These are phyloP conservation scores for Azolla pinnata DNA, from an alignment of 75 land plant genomes.

Conservation along the genomic window DNA sequence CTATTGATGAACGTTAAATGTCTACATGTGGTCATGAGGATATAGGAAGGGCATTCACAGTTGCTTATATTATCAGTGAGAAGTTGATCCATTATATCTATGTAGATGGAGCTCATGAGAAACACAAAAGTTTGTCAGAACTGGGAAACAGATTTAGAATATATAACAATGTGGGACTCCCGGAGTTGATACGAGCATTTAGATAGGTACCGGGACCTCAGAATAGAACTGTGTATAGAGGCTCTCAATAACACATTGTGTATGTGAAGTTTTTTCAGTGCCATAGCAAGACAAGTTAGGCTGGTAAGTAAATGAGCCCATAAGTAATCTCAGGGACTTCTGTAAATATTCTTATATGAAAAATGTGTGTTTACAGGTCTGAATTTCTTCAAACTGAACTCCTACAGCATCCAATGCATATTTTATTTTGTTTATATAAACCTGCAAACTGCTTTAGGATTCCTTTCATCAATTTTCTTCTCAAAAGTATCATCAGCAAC, in stretches of 20 bases:
- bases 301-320: no score
- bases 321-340: no score
- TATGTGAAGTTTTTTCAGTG: no score
- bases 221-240: no score
- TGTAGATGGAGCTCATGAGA: not conserved
- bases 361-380: constrained; percentile 13
- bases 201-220: no score
- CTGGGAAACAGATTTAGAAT: not conserved
- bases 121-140: not conserved
- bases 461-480: constrained; percentile 11
- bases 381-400: constrained; percentile 14
- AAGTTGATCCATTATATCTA: no score
- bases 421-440: constrained; percentile 16
- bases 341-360: no score
- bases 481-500: constrained; percentile 12
- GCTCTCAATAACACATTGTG: not conserved
- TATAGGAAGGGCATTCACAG: no score
- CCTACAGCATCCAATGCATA: constrained; percentile 10
- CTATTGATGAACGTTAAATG: no score
- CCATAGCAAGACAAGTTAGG: no score
- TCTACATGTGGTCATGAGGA: no score
- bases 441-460: constrained; percentile 15
- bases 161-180: not conserved
- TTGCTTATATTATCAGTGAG: no score
- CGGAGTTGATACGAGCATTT: not conserved